A percentile compares a stretch with the other conserved stretches of the same genome.
Conservation (phyloP, 768 basidiomycete species). For the Suillus subalutaceus region DNA sequence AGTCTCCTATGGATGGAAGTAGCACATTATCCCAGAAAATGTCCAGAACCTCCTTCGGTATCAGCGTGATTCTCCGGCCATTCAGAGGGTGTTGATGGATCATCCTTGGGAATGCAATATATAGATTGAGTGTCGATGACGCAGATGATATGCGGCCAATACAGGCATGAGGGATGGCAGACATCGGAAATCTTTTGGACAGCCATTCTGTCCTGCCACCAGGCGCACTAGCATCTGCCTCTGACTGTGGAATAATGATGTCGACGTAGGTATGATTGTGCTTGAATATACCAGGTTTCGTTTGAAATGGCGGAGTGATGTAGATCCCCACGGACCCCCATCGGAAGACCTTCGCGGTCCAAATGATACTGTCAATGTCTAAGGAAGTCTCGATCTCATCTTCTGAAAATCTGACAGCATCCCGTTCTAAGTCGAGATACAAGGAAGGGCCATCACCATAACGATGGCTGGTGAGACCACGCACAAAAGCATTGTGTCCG, state of each 20-base stretch:
- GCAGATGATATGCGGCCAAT: background rate
- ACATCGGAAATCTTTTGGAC: background rate
- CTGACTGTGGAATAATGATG: background rate
- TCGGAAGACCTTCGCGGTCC: background rate
- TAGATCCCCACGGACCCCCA: background rate
- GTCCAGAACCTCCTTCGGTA: background rate
- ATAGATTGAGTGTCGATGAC: background rate
- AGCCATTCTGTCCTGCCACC: background rate
- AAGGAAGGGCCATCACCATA: background rate
- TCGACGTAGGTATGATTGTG: background rate
- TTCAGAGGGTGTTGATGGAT: background rate
- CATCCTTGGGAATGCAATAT: too few species aligned
- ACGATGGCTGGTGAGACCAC: background rate
- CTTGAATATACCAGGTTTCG: background rate
- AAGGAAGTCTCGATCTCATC: background rate
- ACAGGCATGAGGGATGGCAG: background rate
- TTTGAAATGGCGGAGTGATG: background rate
- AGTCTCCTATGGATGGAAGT: background rate
- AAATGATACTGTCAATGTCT: background rate
- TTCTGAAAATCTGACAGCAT: background rate
- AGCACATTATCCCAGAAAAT: background rate
- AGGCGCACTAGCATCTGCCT: background rate
- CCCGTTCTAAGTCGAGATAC: background rate
- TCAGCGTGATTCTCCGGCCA: background rate
- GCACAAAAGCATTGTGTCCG: background rate